phyloP scores from a whole-genome alignment of 257 asterid species.

The Solanum appendiculatum region DNA sequence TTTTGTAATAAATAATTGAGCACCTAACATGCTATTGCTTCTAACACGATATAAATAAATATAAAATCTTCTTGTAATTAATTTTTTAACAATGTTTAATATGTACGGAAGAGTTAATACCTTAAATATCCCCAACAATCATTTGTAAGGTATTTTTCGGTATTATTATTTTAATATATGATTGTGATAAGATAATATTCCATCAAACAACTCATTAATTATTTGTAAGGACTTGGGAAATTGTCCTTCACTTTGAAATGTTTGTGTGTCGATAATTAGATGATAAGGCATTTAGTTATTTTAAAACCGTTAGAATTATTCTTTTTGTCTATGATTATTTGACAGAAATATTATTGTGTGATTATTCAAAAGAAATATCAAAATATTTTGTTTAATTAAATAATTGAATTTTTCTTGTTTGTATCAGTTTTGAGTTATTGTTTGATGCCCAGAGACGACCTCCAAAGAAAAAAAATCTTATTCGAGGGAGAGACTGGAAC shows the following conservation, averaged over 20 bases:
- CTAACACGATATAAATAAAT: neutral
- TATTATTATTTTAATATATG: neutral
- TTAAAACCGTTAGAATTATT: neutral
- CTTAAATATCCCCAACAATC: neutral
- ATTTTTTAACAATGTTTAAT: neutral
- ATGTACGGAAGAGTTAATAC: neutral
- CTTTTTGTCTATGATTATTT: too few species aligned
- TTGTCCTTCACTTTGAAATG: neutral
- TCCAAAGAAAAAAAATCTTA: neutral
- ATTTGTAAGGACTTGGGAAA: neutral
- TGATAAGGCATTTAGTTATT: neutral
- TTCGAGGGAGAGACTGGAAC: fast-evolving
- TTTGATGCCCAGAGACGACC: neutral
- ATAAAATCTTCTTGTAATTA: neutral
- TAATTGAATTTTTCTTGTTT: neutral
- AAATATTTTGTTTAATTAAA: neutral
- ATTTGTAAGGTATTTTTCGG: neutral
- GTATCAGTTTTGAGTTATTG: neutral
- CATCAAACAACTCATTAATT: neutral
- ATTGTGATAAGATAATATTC: neutral
- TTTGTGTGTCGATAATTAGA: neutral
- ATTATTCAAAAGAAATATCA: neutral
- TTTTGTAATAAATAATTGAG: neutral
- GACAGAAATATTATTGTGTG: neutral
- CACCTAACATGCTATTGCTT: neutral